phyloP scores from a whole-genome alignment of 352 stramenopile species.

The Thraustotheca clavata region DNA sequence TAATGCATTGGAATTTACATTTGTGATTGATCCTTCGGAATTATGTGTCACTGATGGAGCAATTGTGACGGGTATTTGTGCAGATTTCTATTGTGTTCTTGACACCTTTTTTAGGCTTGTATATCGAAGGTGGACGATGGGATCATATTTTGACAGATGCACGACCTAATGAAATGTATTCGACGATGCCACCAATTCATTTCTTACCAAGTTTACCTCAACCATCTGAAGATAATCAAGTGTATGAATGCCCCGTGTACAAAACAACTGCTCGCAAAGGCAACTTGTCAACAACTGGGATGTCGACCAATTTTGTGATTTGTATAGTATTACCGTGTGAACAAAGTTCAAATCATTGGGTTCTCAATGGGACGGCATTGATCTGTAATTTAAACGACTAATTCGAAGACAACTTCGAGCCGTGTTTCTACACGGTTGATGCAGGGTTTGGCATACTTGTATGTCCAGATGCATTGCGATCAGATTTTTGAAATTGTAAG shows the following conservation, averaged over 20 bases:
- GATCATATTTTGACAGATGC: slow-evolving; percentile 44
- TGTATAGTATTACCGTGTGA: slow-evolving; percentile 82
- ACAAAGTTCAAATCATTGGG: slow-evolving; percentile 64
- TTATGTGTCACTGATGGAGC: slow-evolving; percentile 23
- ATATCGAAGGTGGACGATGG: slow-evolving; percentile 67
- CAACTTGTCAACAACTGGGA: slow-evolving; percentile 87
- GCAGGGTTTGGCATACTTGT: background rate
- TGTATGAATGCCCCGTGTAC: slow-evolving; percentile 90
- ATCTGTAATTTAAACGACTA: slow-evolving; percentile 71
- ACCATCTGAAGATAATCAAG: slow-evolving; percentile 27
- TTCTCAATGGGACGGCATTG: slow-evolving; percentile 84
- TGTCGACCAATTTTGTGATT: slow-evolving; percentile 90
- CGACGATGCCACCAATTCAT: slow-evolving; percentile 79
- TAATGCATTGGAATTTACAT: slow-evolving; percentile 68
- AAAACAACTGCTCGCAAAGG: slow-evolving; percentile 85
- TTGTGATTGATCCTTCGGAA: slow-evolving; percentile 23
- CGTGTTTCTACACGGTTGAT: background rate
- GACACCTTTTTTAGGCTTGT: slow-evolving; percentile 27
- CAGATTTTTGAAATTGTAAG: too few species aligned
- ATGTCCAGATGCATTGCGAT: too few species aligned
- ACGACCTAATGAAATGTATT: slow-evolving; percentile 45
- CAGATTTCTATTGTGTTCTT: background rate
- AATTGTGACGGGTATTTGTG: background rate
- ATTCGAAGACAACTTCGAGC: background rate
- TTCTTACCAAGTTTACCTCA: slow-evolving; percentile 43